Conservation (phyloP, 148 eudicot genomes). For the Chenopodium formosanum region DNA sequence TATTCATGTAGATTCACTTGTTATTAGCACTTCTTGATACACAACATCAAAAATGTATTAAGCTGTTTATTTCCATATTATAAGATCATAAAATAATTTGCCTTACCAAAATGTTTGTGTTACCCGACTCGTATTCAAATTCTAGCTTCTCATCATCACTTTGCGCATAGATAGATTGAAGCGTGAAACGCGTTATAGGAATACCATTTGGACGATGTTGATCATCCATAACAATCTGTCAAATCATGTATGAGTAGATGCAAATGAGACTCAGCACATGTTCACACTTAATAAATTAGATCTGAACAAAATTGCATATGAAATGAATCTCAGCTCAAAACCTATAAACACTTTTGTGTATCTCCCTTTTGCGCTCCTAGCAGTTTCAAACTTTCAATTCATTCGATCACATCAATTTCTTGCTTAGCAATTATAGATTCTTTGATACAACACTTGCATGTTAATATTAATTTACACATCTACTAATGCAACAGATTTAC, state of each 20-base stretch:
- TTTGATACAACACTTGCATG: neutral
- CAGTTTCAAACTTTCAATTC: neutral
- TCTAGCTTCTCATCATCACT: conserved; percentile 95
- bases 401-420: neutral
- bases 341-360: neutral
- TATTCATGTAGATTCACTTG: neutral
- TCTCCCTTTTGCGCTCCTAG: neutral
- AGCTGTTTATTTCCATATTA: neutral
- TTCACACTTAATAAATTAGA: neutral
- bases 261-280: neutral
- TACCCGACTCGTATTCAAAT: conserved; percentile 97
- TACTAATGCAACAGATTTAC: neutral
- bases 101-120: conserved; percentile 88
- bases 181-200: conserved; percentile 91
- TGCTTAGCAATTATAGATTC: neutral
- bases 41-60: neutral
- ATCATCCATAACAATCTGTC: conserved; percentile 99
- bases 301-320: neutral
- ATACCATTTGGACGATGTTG: conserved; percentile 95
- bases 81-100: neutral
- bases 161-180: conserved; percentile 91
- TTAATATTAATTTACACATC: neutral
- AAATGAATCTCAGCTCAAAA: neutral
- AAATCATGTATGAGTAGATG: conserved; percentile 7
- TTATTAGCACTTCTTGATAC: neutral